These are phyloP conservation scores for Debaryomyces maramus DNA, from an alignment of 805 yeast genomes.

Conservation along the genomic window DNA sequence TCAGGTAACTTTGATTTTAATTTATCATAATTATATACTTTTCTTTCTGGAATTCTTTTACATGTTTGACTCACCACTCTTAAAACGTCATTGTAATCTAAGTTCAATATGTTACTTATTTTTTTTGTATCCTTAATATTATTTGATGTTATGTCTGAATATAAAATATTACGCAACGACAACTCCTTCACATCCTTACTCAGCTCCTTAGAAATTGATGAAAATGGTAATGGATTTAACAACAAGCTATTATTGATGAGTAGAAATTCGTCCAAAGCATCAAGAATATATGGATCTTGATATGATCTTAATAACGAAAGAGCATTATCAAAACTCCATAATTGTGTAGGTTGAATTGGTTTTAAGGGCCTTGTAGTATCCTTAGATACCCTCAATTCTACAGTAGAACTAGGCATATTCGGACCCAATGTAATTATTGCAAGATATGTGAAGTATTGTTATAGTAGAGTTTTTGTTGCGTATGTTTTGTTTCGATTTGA, in stretches of 20 bases:
- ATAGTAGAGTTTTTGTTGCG: too few relatives aligned
- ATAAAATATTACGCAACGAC: slow-evolving; percentile 41
- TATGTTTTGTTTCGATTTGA: not conserved
- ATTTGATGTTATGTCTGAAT: slow-evolving; percentile 32
- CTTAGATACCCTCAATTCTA: slow-evolving; percentile 5
- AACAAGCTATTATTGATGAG: slow-evolving; percentile 30
- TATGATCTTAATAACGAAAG: slow-evolving; percentile 29
- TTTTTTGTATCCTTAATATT: slow-evolving; percentile 40
- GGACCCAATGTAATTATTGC: too few relatives aligned
- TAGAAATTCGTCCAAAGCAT: slow-evolving; percentile 42
- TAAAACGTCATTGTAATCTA: slow-evolving; percentile 48
- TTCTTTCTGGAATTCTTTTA: slow-evolving; percentile 36
- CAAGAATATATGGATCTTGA: slow-evolving; percentile 31
- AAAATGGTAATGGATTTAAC: slow-evolving; percentile 33
- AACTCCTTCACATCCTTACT: slow-evolving; percentile 25
- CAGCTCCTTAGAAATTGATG: not conserved
- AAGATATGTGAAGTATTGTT: too few relatives aligned
- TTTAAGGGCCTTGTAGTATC: slow-evolving; percentile 20
- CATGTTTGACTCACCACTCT: slow-evolving; percentile 46
- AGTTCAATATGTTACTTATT: slow-evolving; percentile 36
- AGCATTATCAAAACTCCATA: slow-evolving; percentile 44
- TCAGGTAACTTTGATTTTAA: slow-evolving; percentile 34
- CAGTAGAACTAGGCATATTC: slow-evolving; percentile 7
- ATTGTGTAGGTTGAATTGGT: slow-evolving; percentile 34
- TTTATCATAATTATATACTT: slow-evolving; percentile 20